Evolutionary conservation across 768 basidiomycete genomes (phyloP).

Genomic region (Cystofilobasidium bisporidii): DNA sequence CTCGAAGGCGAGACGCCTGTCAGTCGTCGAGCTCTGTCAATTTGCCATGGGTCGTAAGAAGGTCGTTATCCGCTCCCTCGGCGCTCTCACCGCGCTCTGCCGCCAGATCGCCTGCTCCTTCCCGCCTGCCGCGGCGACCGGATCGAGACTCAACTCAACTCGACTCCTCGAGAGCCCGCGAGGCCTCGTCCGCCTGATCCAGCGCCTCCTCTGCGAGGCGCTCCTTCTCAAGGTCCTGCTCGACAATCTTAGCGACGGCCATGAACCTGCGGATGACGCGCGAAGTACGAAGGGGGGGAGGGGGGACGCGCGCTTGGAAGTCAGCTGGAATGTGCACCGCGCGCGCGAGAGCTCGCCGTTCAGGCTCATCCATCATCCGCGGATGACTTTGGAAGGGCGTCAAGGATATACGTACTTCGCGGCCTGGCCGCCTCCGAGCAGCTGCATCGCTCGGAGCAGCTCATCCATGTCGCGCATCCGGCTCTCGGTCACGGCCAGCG

Average conservation of each 20-base stretch:
- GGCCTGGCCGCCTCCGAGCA: slow-evolving; percentile 18
- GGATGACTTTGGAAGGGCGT: neutral
- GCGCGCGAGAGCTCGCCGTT: no score
- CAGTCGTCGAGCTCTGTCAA: no score
- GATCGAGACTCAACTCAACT: no score
- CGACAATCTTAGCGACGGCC: slow-evolving; percentile 26
- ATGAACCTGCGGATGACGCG: no score
- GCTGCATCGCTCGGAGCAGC: slow-evolving; percentile 20
- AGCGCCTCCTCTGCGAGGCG: neutral
- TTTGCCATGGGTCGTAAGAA: neutral
- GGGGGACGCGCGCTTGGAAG: no score
- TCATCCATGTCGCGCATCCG: slow-evolving; percentile 19
- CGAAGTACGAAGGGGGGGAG: neutral
- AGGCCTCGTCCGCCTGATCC: neutral
- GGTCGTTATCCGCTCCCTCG: no score
- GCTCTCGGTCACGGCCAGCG: slow-evolving; percentile 15
- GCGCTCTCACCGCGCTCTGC: no score
- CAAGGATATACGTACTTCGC: slow-evolving; percentile 14
- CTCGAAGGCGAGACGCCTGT: no score
- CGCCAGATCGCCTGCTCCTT: neutral
- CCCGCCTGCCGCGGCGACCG: no score
- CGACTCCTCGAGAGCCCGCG: neutral
- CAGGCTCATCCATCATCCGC: neutral
- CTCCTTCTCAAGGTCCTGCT: slow-evolving; percentile 22
- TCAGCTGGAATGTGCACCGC: neutral